These are phyloP conservation scores for Paramarasmius palmivorus DNA, from an alignment of 1,284 basidiomycete species.

Conservation along the genomic window DNA sequence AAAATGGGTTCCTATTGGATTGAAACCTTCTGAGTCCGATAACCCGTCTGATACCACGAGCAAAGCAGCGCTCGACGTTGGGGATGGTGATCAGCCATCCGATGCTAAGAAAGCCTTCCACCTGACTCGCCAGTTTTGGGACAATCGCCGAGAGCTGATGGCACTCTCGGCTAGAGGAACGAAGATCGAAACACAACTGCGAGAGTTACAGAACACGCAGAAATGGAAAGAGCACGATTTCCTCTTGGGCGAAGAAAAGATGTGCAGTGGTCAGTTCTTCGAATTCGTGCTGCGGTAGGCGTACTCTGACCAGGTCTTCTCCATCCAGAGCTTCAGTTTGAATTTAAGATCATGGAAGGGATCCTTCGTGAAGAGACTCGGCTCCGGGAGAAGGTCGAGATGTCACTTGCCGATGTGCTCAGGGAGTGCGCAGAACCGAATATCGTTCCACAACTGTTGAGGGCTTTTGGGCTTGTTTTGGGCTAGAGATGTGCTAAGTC, in stretches of 20 bases:
- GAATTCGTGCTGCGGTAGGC: not conserved
- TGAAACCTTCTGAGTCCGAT: not conserved
- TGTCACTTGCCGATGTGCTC: not conserved
- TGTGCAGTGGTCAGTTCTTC: not conserved
- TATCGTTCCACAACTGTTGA: not conserved
- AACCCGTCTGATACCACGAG: not conserved
- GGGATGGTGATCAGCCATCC: no score
- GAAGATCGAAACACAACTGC: not conserved
- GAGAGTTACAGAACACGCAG: not conserved
- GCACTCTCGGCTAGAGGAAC: not conserved
- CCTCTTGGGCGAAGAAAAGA: not conserved
- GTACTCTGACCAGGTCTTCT: no score
- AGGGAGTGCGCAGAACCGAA: conserved; percentile 5
- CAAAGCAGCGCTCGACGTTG: no score
- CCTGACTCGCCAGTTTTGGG: conserved; percentile 1
- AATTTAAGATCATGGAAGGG: not conserved
- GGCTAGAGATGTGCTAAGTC: not conserved
- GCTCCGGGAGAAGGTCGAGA: not conserved
- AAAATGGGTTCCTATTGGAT: not conserved
- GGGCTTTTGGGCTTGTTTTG: not conserved
- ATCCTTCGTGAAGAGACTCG: conserved; percentile 1
- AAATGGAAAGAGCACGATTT: not conserved
- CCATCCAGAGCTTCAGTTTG: not conserved
- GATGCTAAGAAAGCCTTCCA: not conserved
- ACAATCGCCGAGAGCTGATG: not conserved